Evolutionary conservation across 768 basidiomycete species (phyloP), one percentile per base, ranked within the genome.

Genomic region (Lactarius deliciosus): DNA sequence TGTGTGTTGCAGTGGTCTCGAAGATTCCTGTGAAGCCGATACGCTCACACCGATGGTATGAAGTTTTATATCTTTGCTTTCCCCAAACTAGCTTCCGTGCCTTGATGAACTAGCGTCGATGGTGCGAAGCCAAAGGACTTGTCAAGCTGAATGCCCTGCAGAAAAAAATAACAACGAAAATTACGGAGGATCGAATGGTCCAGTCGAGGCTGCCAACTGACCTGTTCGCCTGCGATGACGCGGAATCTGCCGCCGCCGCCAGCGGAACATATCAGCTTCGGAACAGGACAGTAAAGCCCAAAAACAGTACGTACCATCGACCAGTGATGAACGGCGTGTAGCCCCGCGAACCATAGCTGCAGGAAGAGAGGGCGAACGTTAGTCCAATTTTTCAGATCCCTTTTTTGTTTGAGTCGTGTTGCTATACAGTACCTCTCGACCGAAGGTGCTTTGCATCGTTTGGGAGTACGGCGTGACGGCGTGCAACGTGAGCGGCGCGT

Each of bases 321-420:
- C 91, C 91, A 94, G 74, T 94, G 92, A 76, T 94, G 92, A 30
- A 94, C 88, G 53, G 92, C 92, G 73, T 94, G 92, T 38, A 94
- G 77, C 28, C 82, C 86, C n/a, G 86, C 84, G 75, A 94, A 94
- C 92, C 92, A 94, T 20, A 94, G 77, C 91, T 93, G 38, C 15
- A 53, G 41, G 53, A 25, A 50, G 13, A 57, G 53, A 40, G 18
- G 64, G 36, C 13, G 13, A 38, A 40, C 7, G 57, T 58, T n/a
- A 58, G 36, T 40, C 36, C 30, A 11, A 36, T 58, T 40, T 38
- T 57, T 57, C 3, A 13, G 3, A 16, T 22, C 20, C 22, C 4
- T 22, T 9, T 13, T 15, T 25, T 15, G 28, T 28, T 28, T 71
- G 9, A 38, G 36, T 38, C 36, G 36, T 38, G 36, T 38, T 38